Evolutionary conservation across 306 rosid genomes (phyloP).

Genomic region (Rubus idaeus): DNA sequence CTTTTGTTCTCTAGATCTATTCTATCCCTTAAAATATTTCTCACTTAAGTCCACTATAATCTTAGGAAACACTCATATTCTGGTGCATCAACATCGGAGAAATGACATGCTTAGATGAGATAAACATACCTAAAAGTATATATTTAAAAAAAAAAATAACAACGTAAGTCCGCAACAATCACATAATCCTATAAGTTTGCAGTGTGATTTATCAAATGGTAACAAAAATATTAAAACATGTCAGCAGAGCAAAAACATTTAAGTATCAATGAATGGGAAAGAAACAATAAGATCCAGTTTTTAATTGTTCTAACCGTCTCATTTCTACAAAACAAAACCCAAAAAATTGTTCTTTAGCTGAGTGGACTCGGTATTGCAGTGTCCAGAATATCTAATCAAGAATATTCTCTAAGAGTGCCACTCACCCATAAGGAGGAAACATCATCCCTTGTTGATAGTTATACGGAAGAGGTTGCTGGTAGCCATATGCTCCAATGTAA

Average conservation of each 20-base stretch:
- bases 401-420: conserved; percentile 3
- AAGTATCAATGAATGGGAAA: neutral
- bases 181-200: neutral
- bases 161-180: neutral
- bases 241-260: neutral
- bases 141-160: neutral
- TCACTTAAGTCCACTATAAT: neutral
- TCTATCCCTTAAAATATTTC: neutral
- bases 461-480: conserved; percentile 82
- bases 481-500: conserved; percentile 69
- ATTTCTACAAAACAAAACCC: neutral
- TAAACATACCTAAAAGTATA: neutral
- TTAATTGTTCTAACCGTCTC: neutral
- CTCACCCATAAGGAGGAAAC: conserved; percentile 92
- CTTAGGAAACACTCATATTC: neutral
- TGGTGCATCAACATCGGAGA: neutral
- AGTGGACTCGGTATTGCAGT: neutral
- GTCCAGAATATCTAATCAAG: neutral
- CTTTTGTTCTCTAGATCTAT: neutral
- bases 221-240: neutral
- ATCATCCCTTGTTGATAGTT: conserved; percentile 74
- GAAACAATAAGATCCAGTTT: neutral
- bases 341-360: neutral
- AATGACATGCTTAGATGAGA: neutral
- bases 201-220: neutral